Conservation (phyloP, 192 early-diverging fungal species). For the Dissophora globulifera region DNA sequence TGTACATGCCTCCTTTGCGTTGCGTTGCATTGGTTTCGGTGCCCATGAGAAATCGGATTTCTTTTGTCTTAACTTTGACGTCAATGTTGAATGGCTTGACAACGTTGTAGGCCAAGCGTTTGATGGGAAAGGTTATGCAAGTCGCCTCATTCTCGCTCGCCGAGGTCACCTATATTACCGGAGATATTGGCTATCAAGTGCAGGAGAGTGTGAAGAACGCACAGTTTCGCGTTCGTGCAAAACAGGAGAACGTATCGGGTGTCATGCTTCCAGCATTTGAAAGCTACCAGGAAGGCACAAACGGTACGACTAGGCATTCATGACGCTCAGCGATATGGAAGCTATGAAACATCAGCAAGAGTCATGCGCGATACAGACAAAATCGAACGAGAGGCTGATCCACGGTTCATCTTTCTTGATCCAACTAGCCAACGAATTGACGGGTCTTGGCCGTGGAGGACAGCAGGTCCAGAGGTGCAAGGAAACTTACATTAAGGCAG, state of each 20-base stretch:
- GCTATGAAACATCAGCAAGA: too few species aligned
- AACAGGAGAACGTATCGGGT: constrained; percentile 98
- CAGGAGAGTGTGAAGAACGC: constrained; percentile 94
- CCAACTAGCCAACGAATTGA: constrained; percentile 87
- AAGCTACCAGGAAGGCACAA: constrained; percentile 83
- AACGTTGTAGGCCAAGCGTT: constrained; percentile 83
- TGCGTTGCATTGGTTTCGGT: too few species aligned
- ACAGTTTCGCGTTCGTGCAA: constrained; percentile 90
- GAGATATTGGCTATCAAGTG: constrained; percentile 97
- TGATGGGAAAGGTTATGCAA: constrained; percentile 99
- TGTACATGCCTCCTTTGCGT: too few species aligned
- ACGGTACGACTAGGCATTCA: constrained; percentile 78
- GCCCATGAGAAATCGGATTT: too few species aligned
- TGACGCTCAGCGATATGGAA: too few species aligned
- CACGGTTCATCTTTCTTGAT: too few species aligned
- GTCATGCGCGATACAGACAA: too few species aligned
- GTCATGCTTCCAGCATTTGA: constrained; percentile 96
- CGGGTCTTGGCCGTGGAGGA: constrained; percentile 98
- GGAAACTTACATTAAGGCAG: constrained; percentile 93
- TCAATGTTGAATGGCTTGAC: background rate
- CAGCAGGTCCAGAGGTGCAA: constrained; percentile 96
- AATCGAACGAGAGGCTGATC: too few species aligned
- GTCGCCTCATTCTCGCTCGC: constrained; percentile 97
- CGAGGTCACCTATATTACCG: constrained; percentile 96
- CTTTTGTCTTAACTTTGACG: too few species aligned